Base-by-base conservation (phyloP, 176 grass and related monocot species). In the Aechmea fasciata region DNA sequence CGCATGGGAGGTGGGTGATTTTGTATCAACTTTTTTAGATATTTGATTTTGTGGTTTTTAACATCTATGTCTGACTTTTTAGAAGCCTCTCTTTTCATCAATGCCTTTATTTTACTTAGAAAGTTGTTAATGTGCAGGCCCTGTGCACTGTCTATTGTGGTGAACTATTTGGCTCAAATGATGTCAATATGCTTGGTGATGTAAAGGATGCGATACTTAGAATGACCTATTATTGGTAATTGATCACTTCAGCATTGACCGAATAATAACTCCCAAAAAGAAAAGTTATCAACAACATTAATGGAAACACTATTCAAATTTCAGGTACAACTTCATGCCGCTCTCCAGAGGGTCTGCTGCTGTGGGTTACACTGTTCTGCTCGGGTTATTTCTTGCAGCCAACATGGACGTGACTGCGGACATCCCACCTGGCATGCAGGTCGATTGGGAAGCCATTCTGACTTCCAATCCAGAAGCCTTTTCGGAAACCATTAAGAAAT, bases 261-360 rank as follows among this genome's bases (percentile, higher is more conserved):
- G 22, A 10, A 7, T 61, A 55, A n/a, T 2, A 18, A 18, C 20
- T 61, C 20, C 15, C 55, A 9, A 18, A n/a, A 61, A 61, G 20
- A 61, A 2, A 10, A 59, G 2, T 3, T 18, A 61, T 61, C 20
- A 1, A 61, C 20, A 6, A 8, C 17, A 61, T 18, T 18, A 55
- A 66, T 50, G 55, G 71, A 10, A 49, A 50, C 18, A 59, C 59
- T 20, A 51, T 50, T 28, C 11, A 33, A 49, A 15, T 81, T 87
- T 41, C 89, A 97, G 93, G 94, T 92, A 92, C 77, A 97, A 97
- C 71, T 97, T 97, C 69, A 97, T 97, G 94, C 94, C 94, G 26
- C 84, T 97, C 25, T 92, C 93, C 9, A 92, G 94, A 71, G 94
- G 94, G 57, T 87, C 94, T 10, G 84, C 94, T 19, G 94, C 18